Base-by-base conservation (phyloP, 306 rosid species). In the Prunus fruticosa region DNA sequence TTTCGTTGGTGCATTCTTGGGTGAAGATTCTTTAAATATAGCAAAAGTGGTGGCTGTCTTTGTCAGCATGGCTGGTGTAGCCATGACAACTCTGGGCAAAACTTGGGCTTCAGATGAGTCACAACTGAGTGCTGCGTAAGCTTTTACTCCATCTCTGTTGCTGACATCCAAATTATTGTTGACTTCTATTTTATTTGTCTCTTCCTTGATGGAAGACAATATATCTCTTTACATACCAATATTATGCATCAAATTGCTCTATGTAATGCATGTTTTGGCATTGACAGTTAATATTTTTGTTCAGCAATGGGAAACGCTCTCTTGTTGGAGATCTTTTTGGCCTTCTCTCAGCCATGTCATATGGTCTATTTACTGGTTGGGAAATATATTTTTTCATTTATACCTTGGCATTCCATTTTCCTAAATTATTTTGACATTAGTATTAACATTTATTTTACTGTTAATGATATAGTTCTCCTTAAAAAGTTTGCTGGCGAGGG, bases 91-190 rank as follows among this genome's bases (percentile, higher is more conserved):
- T 60, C 54, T 96, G 61, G 99, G 99, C 45, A 92, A 91, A 87
- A 96, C 99, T 1, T 96, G 99, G 99, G 98, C 98, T 28, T 43
- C 93, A 8, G 99, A 96, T 81, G 99, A 96, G 7, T 52, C 91
- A 0, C 69, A 81, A 69, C 64, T 75, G 47, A 84, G 66, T 63
- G 73, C 74, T 54, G 63, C 80, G 98, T 96, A 88, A 81, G 96
- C 77, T 43, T 28, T 77, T n/a, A 18, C 71, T 82, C 54, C 71
- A 69, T 49, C 77, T 73, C 69, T 72, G 25, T 15, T 60, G 41
- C 41, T 19, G 46, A 64, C 76, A 41, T 60, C 66, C 38, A 47
- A 50, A 67, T 43, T 76, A 9, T 70, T 78, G 53, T 50, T 20
- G 62, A 53, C 22, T 28, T 52, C 63, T 45, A 34, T 78, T 22